Conservation (phyloP, 768 basidiomycete species). For the Termitomyces sp. region DNA sequence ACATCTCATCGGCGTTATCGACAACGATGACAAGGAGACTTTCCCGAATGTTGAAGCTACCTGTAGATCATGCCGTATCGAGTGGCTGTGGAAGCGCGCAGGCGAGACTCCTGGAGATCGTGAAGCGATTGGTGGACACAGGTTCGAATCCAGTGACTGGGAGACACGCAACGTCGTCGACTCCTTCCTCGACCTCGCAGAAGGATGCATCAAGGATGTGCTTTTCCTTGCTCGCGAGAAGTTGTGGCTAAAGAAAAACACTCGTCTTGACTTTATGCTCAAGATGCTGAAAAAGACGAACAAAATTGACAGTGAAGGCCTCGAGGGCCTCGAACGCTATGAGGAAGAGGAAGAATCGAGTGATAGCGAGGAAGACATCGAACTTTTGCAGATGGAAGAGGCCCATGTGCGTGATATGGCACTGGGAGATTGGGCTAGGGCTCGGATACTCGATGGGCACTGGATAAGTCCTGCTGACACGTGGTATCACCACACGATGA, state of each 20-base stretch:
- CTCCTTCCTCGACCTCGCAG: constrained; percentile 69
- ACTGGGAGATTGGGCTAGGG: constrained; percentile 67
- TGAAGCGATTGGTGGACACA: constrained; percentile 50
- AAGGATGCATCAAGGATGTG: constrained; percentile 62
- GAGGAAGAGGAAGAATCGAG: constrained; percentile 35
- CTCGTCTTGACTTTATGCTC: constrained; percentile 63
- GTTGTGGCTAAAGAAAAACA: constrained; percentile 60
- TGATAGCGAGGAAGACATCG: constrained; percentile 40
- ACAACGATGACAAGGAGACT: constrained; percentile 69
- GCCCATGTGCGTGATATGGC: constrained; percentile 48
- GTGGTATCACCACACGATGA: constrained; percentile 44
- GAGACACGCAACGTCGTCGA: constrained; percentile 65
- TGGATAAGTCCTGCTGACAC: constrained; percentile 75
- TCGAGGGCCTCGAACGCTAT: constrained; percentile 12
- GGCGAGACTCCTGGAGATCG: constrained; percentile 41
- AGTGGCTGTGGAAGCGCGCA: constrained; percentile 63
- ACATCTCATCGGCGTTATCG: constrained; percentile 42
- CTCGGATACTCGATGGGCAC: constrained; percentile 66
- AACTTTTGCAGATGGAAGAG: constrained; percentile 36
- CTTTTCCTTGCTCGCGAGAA: constrained; percentile 62
- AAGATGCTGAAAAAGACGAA: constrained; percentile 20
- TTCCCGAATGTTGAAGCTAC: constrained; percentile 65
- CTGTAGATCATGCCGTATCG: constrained; percentile 60
- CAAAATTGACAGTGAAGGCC: constrained; percentile 18
- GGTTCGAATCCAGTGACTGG: constrained; percentile 46